phyloP scores from a whole-genome alignment of 2,329 filamentous ascomycete genomes.

The Alternaria postmessia region DNA sequence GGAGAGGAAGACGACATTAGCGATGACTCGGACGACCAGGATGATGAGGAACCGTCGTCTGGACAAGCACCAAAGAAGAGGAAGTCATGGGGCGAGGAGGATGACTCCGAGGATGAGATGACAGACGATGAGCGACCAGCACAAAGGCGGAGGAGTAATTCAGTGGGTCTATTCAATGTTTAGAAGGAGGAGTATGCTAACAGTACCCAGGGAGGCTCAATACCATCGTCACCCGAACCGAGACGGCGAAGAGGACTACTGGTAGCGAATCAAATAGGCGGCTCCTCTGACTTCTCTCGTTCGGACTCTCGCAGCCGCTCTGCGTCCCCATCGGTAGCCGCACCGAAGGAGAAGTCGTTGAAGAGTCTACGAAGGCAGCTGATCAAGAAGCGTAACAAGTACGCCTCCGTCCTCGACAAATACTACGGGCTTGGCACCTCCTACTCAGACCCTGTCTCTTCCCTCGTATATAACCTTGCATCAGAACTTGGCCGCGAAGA shows the following conservation, averaged over 20 bases:
- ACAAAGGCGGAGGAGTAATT: conserved; percentile 87
- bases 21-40: conserved; percentile 59
- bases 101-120: conserved; percentile 67
- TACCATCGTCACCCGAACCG: conserved; percentile 71
- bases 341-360: conserved; percentile 70
- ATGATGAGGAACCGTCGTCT: conserved; percentile 45
- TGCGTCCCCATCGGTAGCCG: conserved; percentile 42
- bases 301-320: conserved; percentile 51
- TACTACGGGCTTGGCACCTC: conserved; percentile 91
- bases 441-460: conserved; percentile 93
- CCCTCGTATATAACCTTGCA: conserved; percentile 91
- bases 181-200: conserved; percentile 6
- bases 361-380: conserved; percentile 76
- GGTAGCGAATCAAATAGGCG: conserved; percentile 39
- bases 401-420: conserved; percentile 76
- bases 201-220: conserved; percentile 59
- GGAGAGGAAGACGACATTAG: conserved; percentile 74
- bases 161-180: conserved; percentile 62
- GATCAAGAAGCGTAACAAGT: conserved; percentile 76
- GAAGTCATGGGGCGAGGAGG: conserved; percentile 62
- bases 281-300: conserved; percentile 51
- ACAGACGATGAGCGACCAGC: conserved; percentile 78
- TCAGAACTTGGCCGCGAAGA: conserved; percentile 96
- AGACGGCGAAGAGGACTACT: conserved; percentile 69
- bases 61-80: conserved; percentile 50